These are phyloP conservation scores for Neopestalotiopsis clavispora DNA, from an alignment of 2,329 filamentous ascomycete genomes.

Conservation along the genomic window DNA sequence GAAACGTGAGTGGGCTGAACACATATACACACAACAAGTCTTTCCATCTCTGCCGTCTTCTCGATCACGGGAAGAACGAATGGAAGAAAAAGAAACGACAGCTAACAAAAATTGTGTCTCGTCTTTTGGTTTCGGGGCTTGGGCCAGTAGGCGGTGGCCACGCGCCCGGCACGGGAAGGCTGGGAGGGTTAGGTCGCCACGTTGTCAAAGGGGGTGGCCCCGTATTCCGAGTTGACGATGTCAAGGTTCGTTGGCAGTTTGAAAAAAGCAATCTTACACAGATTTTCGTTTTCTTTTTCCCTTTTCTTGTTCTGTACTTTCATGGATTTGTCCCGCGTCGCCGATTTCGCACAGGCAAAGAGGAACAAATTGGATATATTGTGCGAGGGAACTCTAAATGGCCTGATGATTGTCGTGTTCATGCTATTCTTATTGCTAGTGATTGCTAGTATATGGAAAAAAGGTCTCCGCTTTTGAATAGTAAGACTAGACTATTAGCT, in stretches of 20 bases:
- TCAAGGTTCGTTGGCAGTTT: constrained; percentile 9
- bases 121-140: constrained; percentile 13
- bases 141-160: constrained; percentile 34
- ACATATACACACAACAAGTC: not conserved
- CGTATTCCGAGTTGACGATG: not conserved
- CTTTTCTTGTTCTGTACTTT: not conserved
- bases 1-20: constrained; percentile 12
- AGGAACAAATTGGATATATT: not conserved
- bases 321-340: not conserved
- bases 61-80: not conserved
- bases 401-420: not conserved
- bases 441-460: not conserved
- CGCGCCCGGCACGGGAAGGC: constrained; percentile 26
- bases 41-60: not conserved
- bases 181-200: constrained; percentile 27
- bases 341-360: not conserved
- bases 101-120: not conserved
- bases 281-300: not conserved
- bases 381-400: not conserved
- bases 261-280: not conserved
- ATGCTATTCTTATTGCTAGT: not conserved
- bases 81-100: not conserved
- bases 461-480: not conserved
- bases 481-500: not conserved
- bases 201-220: constrained; percentile 25